These are phyloP conservation scores for Lecanosticta acicola DNA, from an alignment of 2,329 filamentous ascomycete species.

Conservation along the genomic window DNA sequence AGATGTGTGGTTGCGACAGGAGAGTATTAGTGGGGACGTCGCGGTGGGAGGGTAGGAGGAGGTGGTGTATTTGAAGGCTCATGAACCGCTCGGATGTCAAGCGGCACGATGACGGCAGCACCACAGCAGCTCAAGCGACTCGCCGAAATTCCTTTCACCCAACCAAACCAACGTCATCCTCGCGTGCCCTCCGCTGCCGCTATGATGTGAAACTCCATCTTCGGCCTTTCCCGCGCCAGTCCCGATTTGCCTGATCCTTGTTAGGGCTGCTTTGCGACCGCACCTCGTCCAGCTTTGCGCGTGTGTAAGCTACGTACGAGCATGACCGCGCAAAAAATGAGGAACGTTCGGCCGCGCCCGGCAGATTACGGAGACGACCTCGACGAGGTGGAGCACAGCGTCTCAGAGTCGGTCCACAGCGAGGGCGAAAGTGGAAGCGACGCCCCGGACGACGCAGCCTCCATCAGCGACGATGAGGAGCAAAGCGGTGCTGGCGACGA, in stretches of 20 bases:
- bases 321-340: slow-evolving; percentile 7
- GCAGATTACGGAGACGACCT: slow-evolving; percentile 11
- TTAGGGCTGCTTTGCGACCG: neutral
- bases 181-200: neutral
- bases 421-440: slow-evolving; percentile 27
- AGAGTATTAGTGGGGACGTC: no score
- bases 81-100: neutral
- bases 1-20: neutral
- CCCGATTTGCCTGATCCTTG: slow-evolving; percentile 1
- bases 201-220: neutral
- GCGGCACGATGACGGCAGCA: slow-evolving; percentile 4
- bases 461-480: slow-evolving; percentile 28
- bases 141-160: neutral
- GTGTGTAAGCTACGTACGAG: neutral
- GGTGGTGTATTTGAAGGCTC: neutral
- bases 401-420: slow-evolving; percentile 11
- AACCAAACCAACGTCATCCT: neutral
- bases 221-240: neutral
- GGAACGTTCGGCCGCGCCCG: slow-evolving; percentile 17
- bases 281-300: neutral
- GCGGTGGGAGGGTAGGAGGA: neutral
- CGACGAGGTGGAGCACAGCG: slow-evolving; percentile 9
- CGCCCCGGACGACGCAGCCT: slow-evolving; percentile 16
- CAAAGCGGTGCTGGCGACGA: slow-evolving; percentile 32
- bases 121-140: neutral